These are phyloP conservation scores for Thalia dealbata DNA, from an alignment of 176 grass and related monocot species.

Conservation along the genomic window DNA sequence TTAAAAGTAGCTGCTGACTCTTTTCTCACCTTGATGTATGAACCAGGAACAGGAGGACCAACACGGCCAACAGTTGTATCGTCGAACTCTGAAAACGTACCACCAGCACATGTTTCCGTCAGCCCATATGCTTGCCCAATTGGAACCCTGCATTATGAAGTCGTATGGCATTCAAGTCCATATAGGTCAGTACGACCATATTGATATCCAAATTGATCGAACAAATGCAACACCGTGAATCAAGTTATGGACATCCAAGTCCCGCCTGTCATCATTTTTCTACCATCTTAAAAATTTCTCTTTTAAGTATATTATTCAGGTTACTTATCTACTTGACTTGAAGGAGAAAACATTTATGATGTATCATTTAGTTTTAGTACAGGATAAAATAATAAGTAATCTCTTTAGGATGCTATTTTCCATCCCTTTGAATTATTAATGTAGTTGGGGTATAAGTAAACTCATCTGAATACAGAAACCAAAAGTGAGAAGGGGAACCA, in stretches of 20 bases:
- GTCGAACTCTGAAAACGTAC: conserved; percentile 62
- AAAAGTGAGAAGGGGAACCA: background rate
- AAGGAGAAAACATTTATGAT: too few relatives aligned
- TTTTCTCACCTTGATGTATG: conserved; percentile 62
- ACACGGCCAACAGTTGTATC: conserved; percentile 60
- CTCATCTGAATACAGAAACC: background rate
- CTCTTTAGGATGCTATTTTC: background rate
- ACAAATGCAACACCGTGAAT: background rate
- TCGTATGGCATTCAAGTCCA: background rate
- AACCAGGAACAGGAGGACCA: conserved; percentile 78
- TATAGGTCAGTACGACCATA: background rate
- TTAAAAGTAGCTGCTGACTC: background rate
- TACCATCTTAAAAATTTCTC: background rate
- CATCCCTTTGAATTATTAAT: too few relatives aligned
- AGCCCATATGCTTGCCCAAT: conserved; percentile 91
- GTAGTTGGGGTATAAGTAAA: background rate
- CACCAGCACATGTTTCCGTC: conserved; percentile 83
- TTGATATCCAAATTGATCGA: background rate
- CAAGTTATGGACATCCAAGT: background rate
- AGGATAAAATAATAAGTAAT: background rate
- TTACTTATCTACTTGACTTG: too few relatives aligned
- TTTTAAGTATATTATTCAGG: background rate
- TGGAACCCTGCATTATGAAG: conserved; percentile 39
- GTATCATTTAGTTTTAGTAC: background rate
- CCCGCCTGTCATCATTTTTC: background rate